Percentiles rank a stretch among this genome's conserved stretches.
Conservation (phyloP, 345 rosid genomes). For the Populus nigra region DNA sequence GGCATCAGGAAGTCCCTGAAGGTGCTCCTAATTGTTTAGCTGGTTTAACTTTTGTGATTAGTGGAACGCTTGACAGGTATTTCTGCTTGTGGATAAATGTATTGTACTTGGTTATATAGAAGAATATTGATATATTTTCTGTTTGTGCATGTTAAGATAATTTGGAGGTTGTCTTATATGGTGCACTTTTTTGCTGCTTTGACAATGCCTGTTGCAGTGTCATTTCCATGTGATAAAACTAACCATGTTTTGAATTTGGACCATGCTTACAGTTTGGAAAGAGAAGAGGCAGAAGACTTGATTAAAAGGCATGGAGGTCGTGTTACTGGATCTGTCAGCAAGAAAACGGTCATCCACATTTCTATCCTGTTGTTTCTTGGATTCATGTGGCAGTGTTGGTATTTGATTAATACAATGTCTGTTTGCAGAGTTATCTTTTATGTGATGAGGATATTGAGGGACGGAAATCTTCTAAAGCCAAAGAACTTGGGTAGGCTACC, state of each 20-base stretch:
- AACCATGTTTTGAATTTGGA: constrained; percentile 8
- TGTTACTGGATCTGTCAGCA: constrained; percentile 93
- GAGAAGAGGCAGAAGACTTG: constrained; percentile 98
- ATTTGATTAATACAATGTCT: constrained; percentile 20
- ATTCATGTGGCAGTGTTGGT: constrained; percentile 5
- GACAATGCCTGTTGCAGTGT: background rate
- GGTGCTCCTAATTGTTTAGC: constrained; percentile 85
- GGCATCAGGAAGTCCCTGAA: constrained; percentile 94
- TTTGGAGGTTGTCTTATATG: background rate
- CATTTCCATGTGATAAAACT: background rate
- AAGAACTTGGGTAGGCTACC: constrained; percentile 78
- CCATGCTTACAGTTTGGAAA: constrained; percentile 66
- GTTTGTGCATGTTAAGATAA: background rate
- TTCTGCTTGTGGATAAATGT: background rate
- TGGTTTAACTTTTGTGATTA: constrained; percentile 87
- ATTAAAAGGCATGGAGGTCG: constrained; percentile 95
- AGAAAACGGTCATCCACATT: constrained; percentile 67
- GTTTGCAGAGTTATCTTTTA: constrained; percentile 81
- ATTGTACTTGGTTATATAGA: background rate
- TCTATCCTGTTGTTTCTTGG: constrained; percentile 22
- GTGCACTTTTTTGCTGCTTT: background rate
- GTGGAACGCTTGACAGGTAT: constrained; percentile 99
- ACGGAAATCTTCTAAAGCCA: constrained; percentile 79
- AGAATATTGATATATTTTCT: background rate
- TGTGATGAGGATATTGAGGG: constrained; percentile 98